A percentile compares a stretch with the other conserved stretches of the same genome.
Evolutionary conservation across 495 filamentous ascomycete genomes (phyloP).

Genomic region (Daldinia loculata): DNA sequence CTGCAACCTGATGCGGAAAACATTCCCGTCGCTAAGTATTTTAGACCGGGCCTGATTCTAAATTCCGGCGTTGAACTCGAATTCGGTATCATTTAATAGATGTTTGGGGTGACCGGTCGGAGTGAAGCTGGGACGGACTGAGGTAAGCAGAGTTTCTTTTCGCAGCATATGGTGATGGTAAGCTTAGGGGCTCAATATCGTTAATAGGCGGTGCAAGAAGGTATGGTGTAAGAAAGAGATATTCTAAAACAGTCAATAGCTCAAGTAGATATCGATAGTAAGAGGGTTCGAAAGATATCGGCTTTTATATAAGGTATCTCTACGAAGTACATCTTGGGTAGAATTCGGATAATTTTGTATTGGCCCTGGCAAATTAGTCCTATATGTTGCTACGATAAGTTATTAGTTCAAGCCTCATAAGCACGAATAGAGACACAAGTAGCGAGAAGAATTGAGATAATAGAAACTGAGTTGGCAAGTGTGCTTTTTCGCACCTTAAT

Average conservation of each 20-base stretch:
- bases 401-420: neutral
- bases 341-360: too few relatives aligned
- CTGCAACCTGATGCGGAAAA: too few relatives aligned
- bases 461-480: constrained; percentile 41
- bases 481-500: constrained; percentile 46
- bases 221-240: neutral
- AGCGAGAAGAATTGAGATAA: neutral
- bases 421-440: neutral
- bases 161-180: neutral
- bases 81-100: neutral
- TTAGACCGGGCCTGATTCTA: neutral
- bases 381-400: neutral
- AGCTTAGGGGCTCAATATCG: neutral
- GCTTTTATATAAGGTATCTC: neutral
- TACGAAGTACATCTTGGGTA: too few relatives aligned
- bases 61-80: neutral
- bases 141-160: neutral
- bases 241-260: neutral
- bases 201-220: neutral
- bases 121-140: neutral
- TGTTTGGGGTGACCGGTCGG: neutral
- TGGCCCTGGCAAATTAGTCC: neutral
- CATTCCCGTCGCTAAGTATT: too few relatives aligned
- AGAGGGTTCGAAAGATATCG: neutral
- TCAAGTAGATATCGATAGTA: neutral